Percentiles rank a stretch among this genome's conserved stretches.
Conservation (phyloP, 495 filamentous ascomycete species). For the Annulohypoxylon maeteangense region DNA sequence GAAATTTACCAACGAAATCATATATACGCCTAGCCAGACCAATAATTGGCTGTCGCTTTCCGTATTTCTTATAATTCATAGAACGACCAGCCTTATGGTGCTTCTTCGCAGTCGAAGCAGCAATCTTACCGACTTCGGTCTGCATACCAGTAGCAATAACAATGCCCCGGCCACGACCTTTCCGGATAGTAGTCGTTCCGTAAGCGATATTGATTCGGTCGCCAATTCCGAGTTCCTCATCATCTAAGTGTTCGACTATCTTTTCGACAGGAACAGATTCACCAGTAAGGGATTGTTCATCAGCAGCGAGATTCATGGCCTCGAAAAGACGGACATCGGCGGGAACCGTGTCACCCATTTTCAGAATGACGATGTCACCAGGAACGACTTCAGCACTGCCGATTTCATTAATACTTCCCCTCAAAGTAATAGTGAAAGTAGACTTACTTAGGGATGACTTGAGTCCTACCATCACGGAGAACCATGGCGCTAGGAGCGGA, state of each 20-base stretch:
- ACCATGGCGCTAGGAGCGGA: constrained; percentile 83
- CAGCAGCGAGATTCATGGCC: constrained; percentile 79
- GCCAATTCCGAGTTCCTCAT: constrained; percentile 67
- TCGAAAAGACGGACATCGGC: constrained; percentile 81
- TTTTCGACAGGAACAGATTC: constrained; percentile 73
- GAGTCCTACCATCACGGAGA: constrained; percentile 74
- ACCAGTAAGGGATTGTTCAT: constrained; percentile 75
- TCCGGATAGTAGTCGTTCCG: constrained; percentile 72
- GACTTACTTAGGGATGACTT: constrained; percentile 68
- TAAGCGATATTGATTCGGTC: constrained; percentile 78
- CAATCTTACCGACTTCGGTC: constrained; percentile 89
- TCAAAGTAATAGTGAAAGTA: not conserved
- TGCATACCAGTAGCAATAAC: constrained; percentile 79
- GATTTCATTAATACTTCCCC: constrained; percentile 19
- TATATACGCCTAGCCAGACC: constrained; percentile 67
- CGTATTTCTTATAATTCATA: constrained; percentile 71
- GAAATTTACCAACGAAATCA: constrained; percentile 71
- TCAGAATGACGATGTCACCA: constrained; percentile 83
- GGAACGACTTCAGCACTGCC: constrained; percentile 77
- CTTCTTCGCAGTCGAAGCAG: constrained; percentile 68
- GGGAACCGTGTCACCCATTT: constrained; percentile 86
- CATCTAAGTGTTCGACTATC: constrained; percentile 51
- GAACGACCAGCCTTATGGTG: constrained; percentile 68
- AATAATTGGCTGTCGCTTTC: constrained; percentile 67
- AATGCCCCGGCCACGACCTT: constrained; percentile 74